Conservation (phyloP, 345 rosid species). For the Kernera saxatilis region DNA sequence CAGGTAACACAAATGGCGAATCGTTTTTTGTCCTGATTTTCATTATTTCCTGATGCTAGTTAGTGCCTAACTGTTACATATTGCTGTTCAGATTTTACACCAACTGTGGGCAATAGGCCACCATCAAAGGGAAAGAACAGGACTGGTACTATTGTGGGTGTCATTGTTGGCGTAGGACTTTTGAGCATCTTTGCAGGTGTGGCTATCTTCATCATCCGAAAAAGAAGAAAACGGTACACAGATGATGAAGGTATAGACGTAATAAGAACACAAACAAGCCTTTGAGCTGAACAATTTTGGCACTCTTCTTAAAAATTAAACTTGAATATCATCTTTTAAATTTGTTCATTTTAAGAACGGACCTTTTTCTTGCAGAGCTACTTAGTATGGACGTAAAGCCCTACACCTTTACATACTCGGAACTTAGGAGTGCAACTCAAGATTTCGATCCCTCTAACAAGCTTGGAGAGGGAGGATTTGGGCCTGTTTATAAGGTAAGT, state of each 20-base stretch:
- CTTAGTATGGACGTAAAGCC: constrained; percentile 48
- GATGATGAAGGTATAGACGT: constrained; percentile 57
- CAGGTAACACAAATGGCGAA: constrained; percentile 34
- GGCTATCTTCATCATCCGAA: constrained; percentile 30
- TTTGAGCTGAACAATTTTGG: neutral
- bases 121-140: constrained; percentile 25
- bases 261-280: neutral
- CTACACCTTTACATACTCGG: constrained; percentile 51
- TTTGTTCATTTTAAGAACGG: neutral
- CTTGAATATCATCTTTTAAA: neutral
- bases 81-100: constrained; percentile 48
- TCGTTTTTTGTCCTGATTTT: neutral
- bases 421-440: constrained; percentile 60
- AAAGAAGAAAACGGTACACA: constrained; percentile 32
- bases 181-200: constrained; percentile 29
- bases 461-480: constrained; percentile 85
- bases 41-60: neutral
- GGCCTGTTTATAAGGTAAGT: constrained; percentile 59
- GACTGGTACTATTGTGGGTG: constrained; percentile 33
- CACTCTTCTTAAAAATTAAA: neutral
- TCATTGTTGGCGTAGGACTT: constrained; percentile 25
- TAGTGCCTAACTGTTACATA: neutral
- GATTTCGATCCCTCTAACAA: constrained; percentile 53
- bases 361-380: constrained; percentile 35
- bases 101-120: constrained; percentile 49